Evolutionary conservation across 495 filamentous ascomycete genomes (phyloP).

Genomic region (Podospora anserina): DNA sequence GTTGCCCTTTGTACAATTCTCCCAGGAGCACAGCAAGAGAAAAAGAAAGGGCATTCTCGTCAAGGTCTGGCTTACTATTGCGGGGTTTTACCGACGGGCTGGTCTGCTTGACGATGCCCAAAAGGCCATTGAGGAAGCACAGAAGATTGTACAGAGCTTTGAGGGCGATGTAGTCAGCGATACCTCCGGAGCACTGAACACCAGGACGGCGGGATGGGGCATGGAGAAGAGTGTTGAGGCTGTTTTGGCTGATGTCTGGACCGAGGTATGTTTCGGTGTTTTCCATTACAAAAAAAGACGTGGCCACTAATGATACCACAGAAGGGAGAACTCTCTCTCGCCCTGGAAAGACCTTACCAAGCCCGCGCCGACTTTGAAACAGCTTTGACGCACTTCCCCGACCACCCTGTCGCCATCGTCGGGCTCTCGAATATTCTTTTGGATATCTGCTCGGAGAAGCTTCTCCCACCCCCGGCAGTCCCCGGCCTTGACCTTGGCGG

Average conservation of each 20-base stretch:
- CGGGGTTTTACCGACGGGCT: conserved; percentile 80
- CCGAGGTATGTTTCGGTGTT: conserved; percentile 54
- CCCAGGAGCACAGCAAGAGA: conserved; percentile 50
- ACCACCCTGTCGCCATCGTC: conserved; percentile 79
- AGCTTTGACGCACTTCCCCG: conserved; percentile 66
- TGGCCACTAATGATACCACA: conserved; percentile 27
- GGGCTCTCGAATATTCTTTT: conserved; percentile 79
- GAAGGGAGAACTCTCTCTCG: conserved; percentile 65
- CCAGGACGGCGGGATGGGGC: conserved; percentile 67
- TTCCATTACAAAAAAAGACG: neutral
- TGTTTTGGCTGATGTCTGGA: conserved; percentile 73
- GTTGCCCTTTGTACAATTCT: conserved; percentile 49
- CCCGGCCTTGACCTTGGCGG: conserved; percentile 29
- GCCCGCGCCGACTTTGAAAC: conserved; percentile 75
- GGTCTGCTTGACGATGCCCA: conserved; percentile 71
- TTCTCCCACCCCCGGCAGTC: conserved; percentile 47
- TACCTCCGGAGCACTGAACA: conserved; percentile 41
- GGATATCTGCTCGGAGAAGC: conserved; percentile 72
- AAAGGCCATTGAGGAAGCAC: conserved; percentile 78
- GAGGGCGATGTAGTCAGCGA: conserved; percentile 55
- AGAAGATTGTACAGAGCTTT: conserved; percentile 57
- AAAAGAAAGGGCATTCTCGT: conserved; percentile 61
- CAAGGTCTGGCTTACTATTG: conserved; percentile 86
- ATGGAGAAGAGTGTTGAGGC: conserved; percentile 71
- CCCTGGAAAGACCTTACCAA: conserved; percentile 58